Evolutionary conservation across 305 asterid genomes (phyloP), one percentile per base, ranked within the genome.

Genomic region (Fraxinus platypoda): DNA sequence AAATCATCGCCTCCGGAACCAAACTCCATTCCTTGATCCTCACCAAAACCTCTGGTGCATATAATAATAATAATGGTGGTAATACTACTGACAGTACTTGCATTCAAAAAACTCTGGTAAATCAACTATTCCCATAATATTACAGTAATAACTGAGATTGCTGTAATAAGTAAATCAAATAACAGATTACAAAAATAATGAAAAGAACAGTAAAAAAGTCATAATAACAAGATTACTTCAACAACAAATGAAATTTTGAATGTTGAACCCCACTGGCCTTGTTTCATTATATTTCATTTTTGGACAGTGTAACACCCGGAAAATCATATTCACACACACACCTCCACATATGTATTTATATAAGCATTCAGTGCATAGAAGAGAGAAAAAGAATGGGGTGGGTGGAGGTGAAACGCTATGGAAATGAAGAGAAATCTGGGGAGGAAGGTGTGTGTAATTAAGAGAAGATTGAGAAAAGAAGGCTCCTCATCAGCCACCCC

Each of bases 1-100:
- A 91, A 88, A 83, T 94, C 89, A 21, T 90, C 94, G n/a, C 93
- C 94, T 31, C 91, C 87, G 85, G 91, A 37, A 79, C 92, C 87
- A 70, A 92, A 93, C 87, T 92, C 98, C 94, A 95, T 90, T 15
- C 28, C 8, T 57, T 0, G 66, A 76, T 8, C 75, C 75, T 70
- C 8, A 23, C 54, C 43, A 46, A 76, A 76, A 46, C 26, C 80
- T 26, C 6, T 25, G 25, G 28, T 49, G 30, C 23, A 34, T 68
- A 59, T 15, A 21, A 62, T 49, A 52, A 17, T 4, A n/a, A 28
- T 28, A 28, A 28, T 28, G 9, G 25, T 52, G 64, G 8, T 52
- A 17, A 52, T 25, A 25, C 1, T 25, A 64, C n/a, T 64, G 72
- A 64, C 35, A 57, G 72, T 86, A 86, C 46, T 38, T 57, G 86